Evolutionary conservation across 1,284 basidiomycete species (phyloP), one percentile per base, ranked within the genome.

Genomic region (Coriolopsis trogii): DNA sequence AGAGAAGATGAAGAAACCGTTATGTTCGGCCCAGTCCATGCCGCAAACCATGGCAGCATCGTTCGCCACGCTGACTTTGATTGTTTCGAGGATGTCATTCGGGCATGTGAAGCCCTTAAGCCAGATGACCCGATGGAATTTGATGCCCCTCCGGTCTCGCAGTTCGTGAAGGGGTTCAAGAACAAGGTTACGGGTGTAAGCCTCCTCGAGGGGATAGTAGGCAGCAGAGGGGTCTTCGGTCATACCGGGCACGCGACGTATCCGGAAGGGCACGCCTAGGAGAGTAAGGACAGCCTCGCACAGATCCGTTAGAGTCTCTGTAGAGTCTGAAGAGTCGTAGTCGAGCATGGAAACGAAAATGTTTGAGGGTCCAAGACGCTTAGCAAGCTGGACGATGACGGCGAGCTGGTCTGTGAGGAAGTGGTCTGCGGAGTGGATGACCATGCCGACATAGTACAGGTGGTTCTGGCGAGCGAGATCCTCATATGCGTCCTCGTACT

Each of bases 11-110:
- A 96, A 98, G 72, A 93, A 91, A 0, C 93, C 93, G 61, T 94
- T 92, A 67, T 94, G 90, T 70, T 98, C 94, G 21, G 93, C 94
- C 95, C 95, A 98, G 68, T 98, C 95, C 95, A 97, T 97, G 21
- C 94, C 93, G 67, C 95, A 97, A 2, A 96, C 93, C 92, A 98
- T 93, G 1, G 93, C 91, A 0, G 95, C 95, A 61, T 93, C 84
- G 67, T 97, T 98, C 31, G 81, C 80, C 60, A 90, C 80, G 67
- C 89, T 92, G 53, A 97, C 88, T 57, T 93, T 87, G 66, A 97
- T 84, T 16, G 91, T 95, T 72, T 98, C 95, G 47, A 98, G 75
- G 41, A 98, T 93, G 69, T 98, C 95, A 65, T 93, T 95, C 1
- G 95, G 95, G 66, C 95, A 98, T 0, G 95, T 97, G 70, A 98